Base-by-base conservation (phyloP, 495 filamentous ascomycete genomes). In the Usnea hakonensis region DNA sequence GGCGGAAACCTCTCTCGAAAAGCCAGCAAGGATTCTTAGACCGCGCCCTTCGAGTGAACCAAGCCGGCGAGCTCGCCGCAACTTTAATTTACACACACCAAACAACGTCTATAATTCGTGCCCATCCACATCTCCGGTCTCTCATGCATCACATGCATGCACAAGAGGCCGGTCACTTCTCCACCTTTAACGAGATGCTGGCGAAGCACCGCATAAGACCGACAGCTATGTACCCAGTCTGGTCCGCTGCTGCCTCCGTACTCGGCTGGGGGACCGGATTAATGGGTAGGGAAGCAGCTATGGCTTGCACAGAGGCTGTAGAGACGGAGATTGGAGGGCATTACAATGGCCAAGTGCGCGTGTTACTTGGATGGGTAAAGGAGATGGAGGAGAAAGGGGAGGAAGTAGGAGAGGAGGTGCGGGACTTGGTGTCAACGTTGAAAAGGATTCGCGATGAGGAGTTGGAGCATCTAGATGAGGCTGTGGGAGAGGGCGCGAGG, bases 91-190 rank as follows among this genome's bases (percentile, higher is more conserved):
- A 95, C 76, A 84, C 80, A 3, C 84, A 88, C 17, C 90, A 95
- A 73, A 90, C 80, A 8, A 88, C 87, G 0, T 87, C 90, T 36
- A 73, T 97, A 55, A 75, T 86, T 59, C 83, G 85, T 55, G 78
- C 83, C 0, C 87, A 98, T 69, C 91, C 93, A 0, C 90, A 94
- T 71, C 85, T 98, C 26, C 85, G 89, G 17, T 85, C 89, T 0
- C 75, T 97, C 21, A 96, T 98, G 89, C 85, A 87, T 62, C 94
- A 97, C 78, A 98, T 98, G 95, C 91, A 96, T 79, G 90, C 93
- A 67, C 94, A 98, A 72, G 94, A 98, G 78, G 90, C 86, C 8
- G 85, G 82, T 10, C 94, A 98, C 73, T 84, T 97, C 64, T 69
- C 76, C 17, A 90, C 84, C 56, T 98, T 98, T 85, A 95, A 96